Evolutionary conservation across 1,284 basidiomycete species (phyloP).

Genomic region (Lentinula novae-zelandiae): DNA sequence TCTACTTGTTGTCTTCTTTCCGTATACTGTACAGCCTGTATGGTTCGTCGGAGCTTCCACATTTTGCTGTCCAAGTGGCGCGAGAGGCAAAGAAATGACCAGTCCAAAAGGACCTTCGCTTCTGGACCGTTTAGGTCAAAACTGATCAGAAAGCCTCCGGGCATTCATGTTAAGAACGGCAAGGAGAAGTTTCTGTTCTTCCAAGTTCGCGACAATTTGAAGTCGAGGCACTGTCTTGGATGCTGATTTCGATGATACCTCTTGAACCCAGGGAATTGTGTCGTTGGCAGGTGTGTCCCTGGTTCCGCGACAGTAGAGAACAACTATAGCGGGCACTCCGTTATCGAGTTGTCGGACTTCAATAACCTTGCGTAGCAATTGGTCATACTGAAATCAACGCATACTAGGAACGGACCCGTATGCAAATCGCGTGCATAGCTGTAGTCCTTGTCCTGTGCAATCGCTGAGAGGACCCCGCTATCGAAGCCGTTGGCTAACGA

Average conservation of each 20-base stretch:
- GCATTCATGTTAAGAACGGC: conserved; percentile 32
- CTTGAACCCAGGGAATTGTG: neutral
- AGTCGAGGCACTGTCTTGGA: neutral
- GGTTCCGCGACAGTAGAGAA: neutral
- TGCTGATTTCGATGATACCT: neutral
- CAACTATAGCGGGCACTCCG: conserved; percentile 1
- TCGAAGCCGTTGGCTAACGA: conserved; percentile 7
- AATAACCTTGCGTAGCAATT: neutral
- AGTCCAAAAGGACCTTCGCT: conserved; percentile 24
- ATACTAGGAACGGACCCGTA: conserved; percentile 1
- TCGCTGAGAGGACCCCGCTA: neutral
- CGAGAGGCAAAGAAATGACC: conserved; percentile 36
- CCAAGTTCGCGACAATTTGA: neutral
- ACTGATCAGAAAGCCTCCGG: conserved; percentile 27
- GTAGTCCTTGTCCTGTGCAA: conserved; percentile 11
- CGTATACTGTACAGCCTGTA: conserved; percentile 36
- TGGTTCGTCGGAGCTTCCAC: conserved; percentile 32
- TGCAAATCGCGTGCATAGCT: conserved; percentile 9
- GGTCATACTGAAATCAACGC: neutral
- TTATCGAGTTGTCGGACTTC: neutral
- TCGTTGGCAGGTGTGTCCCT: neutral
- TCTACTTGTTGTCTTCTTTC: conserved; percentile 26
- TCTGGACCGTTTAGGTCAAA: conserved; percentile 17
- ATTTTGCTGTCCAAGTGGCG: conserved; percentile 31
- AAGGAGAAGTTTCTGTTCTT: conserved; percentile 29